Evolutionary conservation across 2,329 filamentous ascomycete species (phyloP).

Genomic region (Aspergillus sp.): DNA sequence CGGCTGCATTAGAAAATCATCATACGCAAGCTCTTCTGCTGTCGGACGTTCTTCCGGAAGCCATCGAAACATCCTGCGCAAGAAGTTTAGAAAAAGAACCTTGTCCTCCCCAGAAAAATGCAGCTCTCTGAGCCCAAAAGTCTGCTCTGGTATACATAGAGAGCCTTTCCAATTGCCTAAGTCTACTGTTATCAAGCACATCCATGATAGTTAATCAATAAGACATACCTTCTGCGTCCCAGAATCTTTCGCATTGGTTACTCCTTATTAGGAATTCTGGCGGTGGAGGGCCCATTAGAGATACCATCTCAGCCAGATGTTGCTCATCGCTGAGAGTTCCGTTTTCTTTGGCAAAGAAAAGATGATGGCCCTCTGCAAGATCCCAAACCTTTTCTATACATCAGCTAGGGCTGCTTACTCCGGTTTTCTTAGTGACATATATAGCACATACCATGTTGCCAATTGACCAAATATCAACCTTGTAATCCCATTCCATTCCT

Average conservation of each 20-base stretch:
- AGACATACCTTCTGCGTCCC: constrained; percentile 19
- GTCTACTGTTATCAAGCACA: background rate
- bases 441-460: constrained; percentile 27
- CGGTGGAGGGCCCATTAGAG: constrained; percentile 24
- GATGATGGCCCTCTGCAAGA: constrained; percentile 14
- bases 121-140: constrained; percentile 25
- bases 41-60: constrained; percentile 29
- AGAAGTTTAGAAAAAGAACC: constrained; percentile 28
- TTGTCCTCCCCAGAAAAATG: constrained; percentile 29
- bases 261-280: constrained; percentile 18
- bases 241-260: constrained; percentile 15
- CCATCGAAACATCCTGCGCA: constrained; percentile 37
- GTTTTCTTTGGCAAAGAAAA: constrained; percentile 21
- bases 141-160: constrained; percentile 27
- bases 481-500: constrained; percentile 32
- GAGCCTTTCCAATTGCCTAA: constrained; percentile 30
- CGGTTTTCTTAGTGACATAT: too few relatives aligned
- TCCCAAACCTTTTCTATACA: constrained; percentile 18
- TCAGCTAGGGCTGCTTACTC: too few relatives aligned
- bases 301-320: constrained; percentile 27
- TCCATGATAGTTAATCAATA: background rate
- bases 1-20: constrained; percentile 27
- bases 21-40: constrained; percentile 27
- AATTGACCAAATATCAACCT: constrained; percentile 36
- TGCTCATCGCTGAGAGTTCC: constrained; percentile 18